Evolutionary conservation across 23 red algal species (phyloP), one percentile per base, ranked within the genome.

Genomic region (Gracilaria gracilis): DNA sequence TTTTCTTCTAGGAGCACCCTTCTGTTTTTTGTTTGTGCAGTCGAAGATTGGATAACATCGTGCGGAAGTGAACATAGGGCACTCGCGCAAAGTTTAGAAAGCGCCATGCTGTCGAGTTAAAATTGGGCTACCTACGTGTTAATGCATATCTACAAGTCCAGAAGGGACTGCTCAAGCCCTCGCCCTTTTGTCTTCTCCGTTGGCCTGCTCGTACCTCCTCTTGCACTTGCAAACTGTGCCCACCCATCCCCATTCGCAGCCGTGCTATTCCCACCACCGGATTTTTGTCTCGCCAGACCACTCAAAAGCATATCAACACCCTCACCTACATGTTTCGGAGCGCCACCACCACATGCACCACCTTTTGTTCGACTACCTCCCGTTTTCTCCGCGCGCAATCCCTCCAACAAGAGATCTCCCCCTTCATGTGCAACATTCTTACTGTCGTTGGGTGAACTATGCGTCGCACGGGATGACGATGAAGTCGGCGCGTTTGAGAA

Each of bases 301-400:
- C 69, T 70, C 20, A 87, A 65, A 19, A 87, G 48, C 64, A 75
- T 46, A 29, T 87, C 84, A 17, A 59, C 84, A 16, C 84, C 67
- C 19, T 74, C 67, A 21, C 46, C 51, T 33, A 61, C 84, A 71
- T 87, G 84, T 16, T 47, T 55, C 17, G 84, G 84, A 29, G 46
- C 59, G 15, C 15, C 29, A 42, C 46, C 13, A 29, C 67, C 51
- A 2, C 32, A 9, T 5, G 27, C 32, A 9, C 16, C 31, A 5
- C 32, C 9, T 2, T 17, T 37, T 6, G 11, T 3, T 0, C 35
- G 9, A 5, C 35, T 40, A 0, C 20, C 33, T 9, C 35, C 72
- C 20, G 38, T 50, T 25, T 51, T 50, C 40, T 77, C 72, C 4
- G 72, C 72, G 38, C 72, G 72, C 23, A 77, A 42, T 6, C 72